Conservation (phyloP, 1,284 basidiomycete species). For the Omphalotus olearius region DNA sequence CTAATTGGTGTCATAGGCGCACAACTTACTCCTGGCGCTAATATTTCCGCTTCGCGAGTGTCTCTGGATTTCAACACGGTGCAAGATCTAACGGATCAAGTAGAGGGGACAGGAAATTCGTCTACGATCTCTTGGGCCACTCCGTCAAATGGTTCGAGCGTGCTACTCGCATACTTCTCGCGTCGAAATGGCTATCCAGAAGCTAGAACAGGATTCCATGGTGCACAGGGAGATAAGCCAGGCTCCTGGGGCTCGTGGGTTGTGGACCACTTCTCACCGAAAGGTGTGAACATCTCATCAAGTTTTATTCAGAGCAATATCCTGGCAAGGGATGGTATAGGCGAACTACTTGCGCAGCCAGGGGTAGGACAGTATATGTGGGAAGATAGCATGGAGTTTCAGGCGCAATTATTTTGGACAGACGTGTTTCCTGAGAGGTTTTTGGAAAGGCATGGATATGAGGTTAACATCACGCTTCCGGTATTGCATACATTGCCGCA, state of each 20-base stretch:
- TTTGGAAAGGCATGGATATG: slow-evolving; percentile 17
- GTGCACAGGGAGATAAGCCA: slow-evolving; percentile 10
- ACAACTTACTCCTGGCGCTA: slow-evolving; percentile 11
- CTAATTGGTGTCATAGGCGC: slow-evolving; percentile 16
- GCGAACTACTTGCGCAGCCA: slow-evolving; percentile 11
- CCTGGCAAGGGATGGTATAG: slow-evolving; percentile 13
- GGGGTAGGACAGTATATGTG: slow-evolving; percentile 18
- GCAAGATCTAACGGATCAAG: slow-evolving; percentile 15
- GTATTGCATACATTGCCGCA: slow-evolving; percentile 11
- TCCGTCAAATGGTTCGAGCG: slow-evolving; percentile 10
- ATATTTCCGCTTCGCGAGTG: slow-evolving; percentile 9
- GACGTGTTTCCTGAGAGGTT: slow-evolving; percentile 15
- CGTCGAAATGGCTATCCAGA: slow-evolving; percentile 17
- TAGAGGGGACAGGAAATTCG: slow-evolving; percentile 5
- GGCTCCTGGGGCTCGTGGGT: slow-evolving; percentile 19
- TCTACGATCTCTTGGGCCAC: slow-evolving; percentile 12
- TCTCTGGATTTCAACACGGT: slow-evolving; percentile 17
- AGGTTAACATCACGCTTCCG: slow-evolving; percentile 15
- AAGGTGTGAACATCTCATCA: slow-evolving; percentile 15
- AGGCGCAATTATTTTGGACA: slow-evolving; percentile 18
- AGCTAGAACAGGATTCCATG: slow-evolving; percentile 15
- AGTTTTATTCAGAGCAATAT: slow-evolving; percentile 17
- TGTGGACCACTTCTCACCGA: slow-evolving; percentile 18
- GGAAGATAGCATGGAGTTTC: slow-evolving; percentile 18
- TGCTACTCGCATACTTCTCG: slow-evolving; percentile 17